These are phyloP conservation scores for Russula sp. DNA, from an alignment of 768 basidiomycete species.

Conservation along the genomic window DNA sequence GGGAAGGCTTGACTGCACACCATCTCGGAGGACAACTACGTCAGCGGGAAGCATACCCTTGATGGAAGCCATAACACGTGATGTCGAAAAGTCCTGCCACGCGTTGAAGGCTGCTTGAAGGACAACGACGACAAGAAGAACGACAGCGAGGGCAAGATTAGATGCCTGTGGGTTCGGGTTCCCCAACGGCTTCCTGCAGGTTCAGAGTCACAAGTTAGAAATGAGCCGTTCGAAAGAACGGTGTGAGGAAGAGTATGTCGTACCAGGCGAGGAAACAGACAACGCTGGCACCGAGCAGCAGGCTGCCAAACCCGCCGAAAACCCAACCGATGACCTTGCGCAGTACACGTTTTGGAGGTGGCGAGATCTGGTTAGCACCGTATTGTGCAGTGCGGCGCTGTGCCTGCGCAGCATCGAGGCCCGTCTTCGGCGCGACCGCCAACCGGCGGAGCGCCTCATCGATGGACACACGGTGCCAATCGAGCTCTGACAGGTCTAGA, in stretches of 20 bases:
- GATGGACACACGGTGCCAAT: constrained; percentile 26
- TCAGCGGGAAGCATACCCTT: constrained; percentile 64
- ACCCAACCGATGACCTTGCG: constrained; percentile 51
- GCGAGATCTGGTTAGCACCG: constrained; percentile 53
- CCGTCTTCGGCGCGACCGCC: constrained; percentile 44
- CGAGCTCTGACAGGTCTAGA: constrained; percentile 24
- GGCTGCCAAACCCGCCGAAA: constrained; percentile 52
- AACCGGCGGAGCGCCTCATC: constrained; percentile 33
- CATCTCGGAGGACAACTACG: constrained; percentile 59
- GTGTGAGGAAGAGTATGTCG: background rate
- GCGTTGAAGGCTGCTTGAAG: constrained; percentile 47
- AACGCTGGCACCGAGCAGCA: constrained; percentile 46
- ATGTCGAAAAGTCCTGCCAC: constrained; percentile 56
- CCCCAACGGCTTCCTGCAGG: constrained; percentile 55
- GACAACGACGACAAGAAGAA: constrained; percentile 46
- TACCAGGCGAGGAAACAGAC: constrained; percentile 55
- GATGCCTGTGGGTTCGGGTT: constrained; percentile 50
- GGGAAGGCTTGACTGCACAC: constrained; percentile 44
- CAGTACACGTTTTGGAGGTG: constrained; percentile 44
- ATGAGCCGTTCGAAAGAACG: background rate
- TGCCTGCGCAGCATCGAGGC: constrained; percentile 50
- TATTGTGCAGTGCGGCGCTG: constrained; percentile 43
- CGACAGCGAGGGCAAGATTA: constrained; percentile 59
- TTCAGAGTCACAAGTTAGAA: no score
- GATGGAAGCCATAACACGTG: constrained; percentile 59